These are phyloP conservation scores for Letharia lupina DNA, from an alignment of 495 filamentous ascomycete genomes.

Conservation along the genomic window DNA sequence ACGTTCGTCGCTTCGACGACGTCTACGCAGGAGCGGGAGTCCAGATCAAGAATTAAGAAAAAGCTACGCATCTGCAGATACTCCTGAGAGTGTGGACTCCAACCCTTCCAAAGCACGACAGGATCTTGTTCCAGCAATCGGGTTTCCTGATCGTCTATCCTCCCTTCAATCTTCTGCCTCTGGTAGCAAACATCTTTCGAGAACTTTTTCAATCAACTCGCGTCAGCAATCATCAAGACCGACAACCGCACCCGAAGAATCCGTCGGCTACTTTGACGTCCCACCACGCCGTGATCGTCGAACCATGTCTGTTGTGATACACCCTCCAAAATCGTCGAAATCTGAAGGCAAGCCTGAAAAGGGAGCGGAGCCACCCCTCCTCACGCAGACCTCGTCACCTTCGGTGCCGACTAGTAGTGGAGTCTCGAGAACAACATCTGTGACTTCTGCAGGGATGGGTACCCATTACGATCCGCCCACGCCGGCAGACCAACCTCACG, in stretches of 20 bases:
- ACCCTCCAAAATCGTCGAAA: slow-evolving; percentile 20
- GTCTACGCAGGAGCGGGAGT: slow-evolving; percentile 41
- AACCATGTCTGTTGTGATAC: slow-evolving; percentile 36
- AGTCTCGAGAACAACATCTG: slow-evolving; percentile 54
- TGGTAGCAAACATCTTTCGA: slow-evolving; percentile 34
- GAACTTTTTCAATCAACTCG: slow-evolving; percentile 31
- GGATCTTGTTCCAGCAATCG: slow-evolving; percentile 61
- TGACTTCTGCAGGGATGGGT: slow-evolving; percentile 58
- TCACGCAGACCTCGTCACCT: slow-evolving; percentile 54
- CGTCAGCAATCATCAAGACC: slow-evolving; percentile 24
- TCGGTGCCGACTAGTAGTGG: slow-evolving; percentile 64
- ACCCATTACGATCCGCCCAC: slow-evolving; percentile 38
- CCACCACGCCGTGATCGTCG: slow-evolving; percentile 30
- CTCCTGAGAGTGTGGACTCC: slow-evolving; percentile 47
- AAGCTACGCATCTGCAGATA: slow-evolving; percentile 49
- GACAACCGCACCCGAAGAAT: slow-evolving; percentile 31
- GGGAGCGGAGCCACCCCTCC: slow-evolving; percentile 34
- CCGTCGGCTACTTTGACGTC: slow-evolving; percentile 31
- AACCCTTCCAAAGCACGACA: slow-evolving; percentile 41
- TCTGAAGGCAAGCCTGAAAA: slow-evolving; percentile 9
- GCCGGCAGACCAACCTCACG: slow-evolving; percentile 19
- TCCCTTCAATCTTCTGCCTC: slow-evolving; percentile 48
- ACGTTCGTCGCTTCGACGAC: slow-evolving; percentile 37
- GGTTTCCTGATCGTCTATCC: slow-evolving; percentile 60
- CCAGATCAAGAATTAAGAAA: slow-evolving; percentile 41